Evolutionary conservation across 495 filamentous ascomycete species (phyloP).

Genomic region (Podospora appendiculata): DNA sequence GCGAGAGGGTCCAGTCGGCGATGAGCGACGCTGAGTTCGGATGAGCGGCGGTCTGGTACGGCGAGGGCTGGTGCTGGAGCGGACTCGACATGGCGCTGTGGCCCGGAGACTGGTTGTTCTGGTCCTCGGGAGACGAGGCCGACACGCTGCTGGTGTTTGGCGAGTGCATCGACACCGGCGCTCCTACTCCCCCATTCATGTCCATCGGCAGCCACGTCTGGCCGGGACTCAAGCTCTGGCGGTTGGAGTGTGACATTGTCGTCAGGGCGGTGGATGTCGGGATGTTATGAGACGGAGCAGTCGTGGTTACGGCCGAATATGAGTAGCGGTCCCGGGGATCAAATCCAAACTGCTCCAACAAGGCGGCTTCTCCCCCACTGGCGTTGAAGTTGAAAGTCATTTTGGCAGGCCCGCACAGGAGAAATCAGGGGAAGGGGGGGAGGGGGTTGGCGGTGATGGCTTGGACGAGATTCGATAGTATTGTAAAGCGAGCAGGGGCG

Average conservation of each 20-base stretch:
- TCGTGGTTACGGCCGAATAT: slow-evolving; percentile 36
- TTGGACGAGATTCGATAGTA: slow-evolving; percentile 14
- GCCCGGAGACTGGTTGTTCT: slow-evolving; percentile 35
- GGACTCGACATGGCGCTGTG: slow-evolving; percentile 31
- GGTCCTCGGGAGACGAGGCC: slow-evolving; percentile 38
- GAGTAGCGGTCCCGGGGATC: slow-evolving; percentile 46
- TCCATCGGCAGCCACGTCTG: slow-evolving; percentile 39
- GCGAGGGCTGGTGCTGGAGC: slow-evolving; percentile 40
- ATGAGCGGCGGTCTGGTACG: slow-evolving; percentile 34
- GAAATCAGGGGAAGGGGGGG: slow-evolving; percentile 10
- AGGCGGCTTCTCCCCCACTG: slow-evolving; percentile 39
- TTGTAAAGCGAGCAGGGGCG: slow-evolving; percentile 14
- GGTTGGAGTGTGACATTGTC: slow-evolving; percentile 31
- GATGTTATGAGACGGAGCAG: slow-evolving; percentile 33
- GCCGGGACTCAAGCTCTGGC: slow-evolving; percentile 31
- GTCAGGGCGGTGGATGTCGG: slow-evolving; percentile 33
- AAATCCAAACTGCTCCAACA: slow-evolving; percentile 46
- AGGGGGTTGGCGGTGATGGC: slow-evolving; percentile 18
- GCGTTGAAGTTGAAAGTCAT: slow-evolving; percentile 52
- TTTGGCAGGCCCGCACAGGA: slow-evolving; percentile 21
- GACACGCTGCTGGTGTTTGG: slow-evolving; percentile 33
- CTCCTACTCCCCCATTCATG: slow-evolving; percentile 26
- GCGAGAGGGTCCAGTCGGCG: slow-evolving; percentile 46
- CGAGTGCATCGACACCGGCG: slow-evolving; percentile 26
- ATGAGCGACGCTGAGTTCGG: slow-evolving; percentile 36